These are phyloP conservation scores for Pleurotus pulmonarius DNA, from an alignment of 768 basidiomycete genomes.

Conservation along the genomic window DNA sequence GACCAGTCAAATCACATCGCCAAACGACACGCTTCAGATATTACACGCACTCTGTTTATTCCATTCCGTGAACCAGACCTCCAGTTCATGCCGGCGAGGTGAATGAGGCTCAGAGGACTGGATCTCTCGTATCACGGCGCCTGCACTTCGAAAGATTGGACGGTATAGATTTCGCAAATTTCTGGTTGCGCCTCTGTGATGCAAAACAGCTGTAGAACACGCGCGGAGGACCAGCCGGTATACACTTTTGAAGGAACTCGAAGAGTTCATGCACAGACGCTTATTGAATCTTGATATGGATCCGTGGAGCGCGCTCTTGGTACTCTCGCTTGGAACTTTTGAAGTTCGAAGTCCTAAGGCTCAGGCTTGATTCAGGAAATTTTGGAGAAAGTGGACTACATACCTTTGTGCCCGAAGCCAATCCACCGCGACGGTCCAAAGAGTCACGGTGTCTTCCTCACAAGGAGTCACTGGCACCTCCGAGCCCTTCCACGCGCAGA, in stretches of 20 bases:
- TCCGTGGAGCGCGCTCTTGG: too few relatives aligned
- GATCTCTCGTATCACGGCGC: slow-evolving; percentile 35
- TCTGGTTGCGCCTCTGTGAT: slow-evolving; percentile 38
- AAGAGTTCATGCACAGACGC: too few relatives aligned
- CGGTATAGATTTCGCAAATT: slow-evolving; percentile 48
- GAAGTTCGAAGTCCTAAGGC: too few relatives aligned
- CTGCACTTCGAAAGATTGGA: slow-evolving; percentile 52
- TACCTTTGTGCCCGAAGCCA: too few relatives aligned
- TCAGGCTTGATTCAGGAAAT: too few relatives aligned
- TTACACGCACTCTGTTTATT: slow-evolving; percentile 47
- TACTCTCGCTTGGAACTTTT: too few relatives aligned
- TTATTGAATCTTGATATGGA: too few relatives aligned
- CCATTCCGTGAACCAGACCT: slow-evolving; percentile 49
- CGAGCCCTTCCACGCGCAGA: too few relatives aligned
- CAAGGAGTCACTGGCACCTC: too few relatives aligned
- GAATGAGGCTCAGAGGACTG: slow-evolving; percentile 21
- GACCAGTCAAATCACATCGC: neutral
- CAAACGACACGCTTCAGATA: slow-evolving; percentile 9
- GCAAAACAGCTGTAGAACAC: slow-evolving; percentile 53
- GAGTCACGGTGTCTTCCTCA: too few relatives aligned
- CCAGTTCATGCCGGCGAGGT: slow-evolving; percentile 24
- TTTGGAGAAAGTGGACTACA: too few relatives aligned
- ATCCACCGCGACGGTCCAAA: too few relatives aligned
- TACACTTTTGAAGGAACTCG: slow-evolving; percentile 44
- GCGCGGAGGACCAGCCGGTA: slow-evolving; percentile 61